These are phyloP conservation scores for Amniculicola lignicola DNA, from an alignment of 495 filamentous ascomycete species.

Conservation along the genomic window DNA sequence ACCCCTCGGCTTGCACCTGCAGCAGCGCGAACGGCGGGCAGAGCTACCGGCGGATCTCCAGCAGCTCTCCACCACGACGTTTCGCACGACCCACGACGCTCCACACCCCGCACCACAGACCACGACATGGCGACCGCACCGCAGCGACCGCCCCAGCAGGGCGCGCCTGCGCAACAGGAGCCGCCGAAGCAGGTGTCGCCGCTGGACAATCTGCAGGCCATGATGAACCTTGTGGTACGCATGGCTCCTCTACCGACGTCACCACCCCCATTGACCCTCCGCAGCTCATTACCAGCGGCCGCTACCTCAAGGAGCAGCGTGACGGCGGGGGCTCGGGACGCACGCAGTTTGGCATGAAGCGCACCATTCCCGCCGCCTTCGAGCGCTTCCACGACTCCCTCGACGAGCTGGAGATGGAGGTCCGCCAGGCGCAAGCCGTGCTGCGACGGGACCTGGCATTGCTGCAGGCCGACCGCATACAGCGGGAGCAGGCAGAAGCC, in stretches of 20 bases:
- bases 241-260: neutral
- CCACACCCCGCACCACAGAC: neutral
- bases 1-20: no score
- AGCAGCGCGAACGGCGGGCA: constrained; percentile 1
- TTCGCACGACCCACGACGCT: neutral
- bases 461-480: constrained; percentile 25
- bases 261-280: constrained; percentile 3
- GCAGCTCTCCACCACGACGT: neutral
- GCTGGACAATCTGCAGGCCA: constrained; percentile 31
- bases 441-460: constrained; percentile 37
- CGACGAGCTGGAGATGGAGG: constrained; percentile 36
- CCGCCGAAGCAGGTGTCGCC: constrained; percentile 4
- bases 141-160: neutral
- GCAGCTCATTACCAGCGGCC: constrained; percentile 29
- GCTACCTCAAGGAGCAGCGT: constrained; percentile 22
- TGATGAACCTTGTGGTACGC: constrained; percentile 34
- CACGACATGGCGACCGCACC: constrained; percentile 1
- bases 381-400: constrained; percentile 35
- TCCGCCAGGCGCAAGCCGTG: constrained; percentile 30
- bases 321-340: constrained; percentile 1
- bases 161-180: neutral
- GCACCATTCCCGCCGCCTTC: constrained; percentile 19
- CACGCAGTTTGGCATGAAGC: constrained; percentile 9
- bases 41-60: neutral
- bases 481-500: constrained; percentile 32